phyloP scores from a whole-genome alignment of 192 early-diverging fungal species.

The Coemansia sp. region DNA sequence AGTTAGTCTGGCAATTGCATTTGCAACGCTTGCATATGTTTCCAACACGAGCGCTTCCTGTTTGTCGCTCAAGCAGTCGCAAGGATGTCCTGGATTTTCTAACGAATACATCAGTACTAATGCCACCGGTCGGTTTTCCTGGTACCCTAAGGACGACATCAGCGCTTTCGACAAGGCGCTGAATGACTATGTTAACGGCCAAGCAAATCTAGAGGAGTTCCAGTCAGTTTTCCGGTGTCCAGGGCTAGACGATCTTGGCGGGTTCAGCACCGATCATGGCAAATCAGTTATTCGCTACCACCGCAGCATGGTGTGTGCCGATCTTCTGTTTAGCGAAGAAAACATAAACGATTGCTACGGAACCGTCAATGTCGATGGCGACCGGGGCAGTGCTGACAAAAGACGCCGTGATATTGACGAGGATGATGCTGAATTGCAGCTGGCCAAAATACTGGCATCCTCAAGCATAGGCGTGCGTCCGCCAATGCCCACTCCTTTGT shows the following conservation, averaged over 20 bases:
- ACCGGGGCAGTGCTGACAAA: neutral
- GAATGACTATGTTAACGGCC: conserved; percentile 49
- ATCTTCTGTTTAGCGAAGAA: conserved; percentile 41
- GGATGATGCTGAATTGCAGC: conserved; percentile 21
- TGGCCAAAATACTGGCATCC: conserved; percentile 35
- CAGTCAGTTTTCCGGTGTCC: conserved; percentile 52
- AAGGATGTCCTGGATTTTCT: conserved; percentile 48
- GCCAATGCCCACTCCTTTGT: conserved; percentile 32
- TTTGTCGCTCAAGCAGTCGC: conserved; percentile 40
- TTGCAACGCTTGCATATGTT: conserved; percentile 10
- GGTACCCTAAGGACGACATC: conserved; percentile 50
- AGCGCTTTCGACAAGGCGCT: conserved; percentile 48
- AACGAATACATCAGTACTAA: conserved; percentile 50
- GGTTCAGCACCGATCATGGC: conserved; percentile 47
- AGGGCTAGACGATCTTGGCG: conserved; percentile 47
- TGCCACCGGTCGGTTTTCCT: conserved; percentile 45
- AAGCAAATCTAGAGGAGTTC: conserved; percentile 47
- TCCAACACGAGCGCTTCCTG: conserved; percentile 14
- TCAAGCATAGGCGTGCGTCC: conserved; percentile 17
- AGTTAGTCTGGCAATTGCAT: conserved; percentile 8
- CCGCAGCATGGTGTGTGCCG: conserved; percentile 52
- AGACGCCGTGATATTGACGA: conserved; percentile 13
- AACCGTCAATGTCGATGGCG: neutral
- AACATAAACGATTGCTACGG: conserved; percentile 49
- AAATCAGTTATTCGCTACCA: conserved; percentile 44